Evolutionary conservation across 2,329 filamentous ascomycete genomes (phyloP).

Genomic region (Amesomyces nigricolor): DNA sequence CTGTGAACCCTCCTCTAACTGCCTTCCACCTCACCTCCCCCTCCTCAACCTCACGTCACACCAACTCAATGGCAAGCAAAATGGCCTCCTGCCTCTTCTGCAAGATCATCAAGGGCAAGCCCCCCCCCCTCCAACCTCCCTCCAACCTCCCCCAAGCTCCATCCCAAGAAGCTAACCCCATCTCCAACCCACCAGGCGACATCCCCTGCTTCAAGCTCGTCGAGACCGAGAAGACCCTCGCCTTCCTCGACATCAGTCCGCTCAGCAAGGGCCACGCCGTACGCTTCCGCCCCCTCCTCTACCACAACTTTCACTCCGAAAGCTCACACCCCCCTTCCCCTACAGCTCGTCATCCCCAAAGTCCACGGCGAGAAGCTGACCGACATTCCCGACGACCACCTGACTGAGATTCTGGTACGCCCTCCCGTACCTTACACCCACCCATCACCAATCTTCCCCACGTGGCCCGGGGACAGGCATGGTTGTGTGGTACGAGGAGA

Average conservation of each 20-base stretch:
- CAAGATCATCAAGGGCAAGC: slow-evolving; percentile 84
- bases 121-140: background rate
- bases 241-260: slow-evolving; percentile 94
- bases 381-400: slow-evolving; percentile 86
- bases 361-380: slow-evolving; percentile 84
- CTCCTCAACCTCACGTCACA: slow-evolving; percentile 35
- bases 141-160: slow-evolving; percentile 7
- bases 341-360: slow-evolving; percentile 91
- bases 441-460: background rate
- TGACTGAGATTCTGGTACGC: slow-evolving; percentile 72
- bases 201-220: slow-evolving; percentile 96
- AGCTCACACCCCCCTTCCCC: no score
- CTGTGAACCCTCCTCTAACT: background rate
- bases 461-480: no score
- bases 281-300: slow-evolving; percentile 30
- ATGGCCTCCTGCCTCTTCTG: slow-evolving; percentile 85
- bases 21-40: background rate
- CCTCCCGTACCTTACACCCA: background rate
- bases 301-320: background rate
- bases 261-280: slow-evolving; percentile 86
- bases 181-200: slow-evolving; percentile 56
- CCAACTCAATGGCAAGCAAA: slow-evolving; percentile 54
- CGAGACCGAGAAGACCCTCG: slow-evolving; percentile 87
- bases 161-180: slow-evolving; percentile 4
- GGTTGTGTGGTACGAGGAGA: no score